Percentiles rank a stretch among this genome's conserved stretches.
Evolutionary conservation across 371 early-diverging fungal genomes (phyloP).

Genomic region (Mucor piriformis): DNA sequence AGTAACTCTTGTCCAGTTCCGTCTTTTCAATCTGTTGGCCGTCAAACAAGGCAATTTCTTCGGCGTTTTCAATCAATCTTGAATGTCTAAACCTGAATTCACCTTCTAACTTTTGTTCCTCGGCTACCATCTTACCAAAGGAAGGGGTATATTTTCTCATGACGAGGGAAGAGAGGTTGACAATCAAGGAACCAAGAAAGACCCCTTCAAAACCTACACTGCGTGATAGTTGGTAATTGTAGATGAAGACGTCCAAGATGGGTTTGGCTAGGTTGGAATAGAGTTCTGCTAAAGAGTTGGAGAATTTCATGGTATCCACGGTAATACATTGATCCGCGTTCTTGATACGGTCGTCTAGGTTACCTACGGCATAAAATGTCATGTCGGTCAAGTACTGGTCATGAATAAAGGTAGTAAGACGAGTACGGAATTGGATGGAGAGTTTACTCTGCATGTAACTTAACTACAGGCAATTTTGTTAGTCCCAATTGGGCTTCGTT

Average conservation of each 20-base stretch:
- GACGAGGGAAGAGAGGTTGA: slow-evolving; percentile 71
- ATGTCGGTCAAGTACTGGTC: slow-evolving; percentile 82
- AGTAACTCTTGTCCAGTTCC: slow-evolving; percentile 78
- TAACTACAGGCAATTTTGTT: too few species aligned
- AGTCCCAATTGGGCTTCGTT: too few species aligned
- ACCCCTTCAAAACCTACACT: slow-evolving; percentile 82
- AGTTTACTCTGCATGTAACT: slow-evolving; percentile 86
- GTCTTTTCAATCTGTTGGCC: slow-evolving; percentile 79
- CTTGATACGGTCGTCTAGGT: slow-evolving; percentile 83
- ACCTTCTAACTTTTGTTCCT: slow-evolving; percentile 82
- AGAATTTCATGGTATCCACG: slow-evolving; percentile 87
- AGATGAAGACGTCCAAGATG: slow-evolving; percentile 83
- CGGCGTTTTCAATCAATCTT: slow-evolving; percentile 84
- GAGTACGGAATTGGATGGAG: slow-evolving; percentile 83
- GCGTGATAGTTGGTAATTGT: slow-evolving; percentile 80
- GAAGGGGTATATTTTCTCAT: slow-evolving; percentile 85
- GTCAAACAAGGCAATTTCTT: slow-evolving; percentile 87
- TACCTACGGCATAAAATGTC: slow-evolving; percentile 84
- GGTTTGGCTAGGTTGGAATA: slow-evolving; percentile 90
- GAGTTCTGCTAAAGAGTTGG: slow-evolving; percentile 73
- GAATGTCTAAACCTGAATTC: slow-evolving; percentile 90
- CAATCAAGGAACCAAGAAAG: slow-evolving; percentile 65
- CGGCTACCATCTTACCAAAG: slow-evolving; percentile 87
- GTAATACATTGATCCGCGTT: slow-evolving; percentile 92
- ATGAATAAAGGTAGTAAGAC: slow-evolving; percentile 84